A percentile compares a stretch with the other conserved stretches of the same genome.
These are phyloP conservation scores for Inosperma sp. DNA, from an alignment of 768 basidiomycete species.

Conservation along the genomic window DNA sequence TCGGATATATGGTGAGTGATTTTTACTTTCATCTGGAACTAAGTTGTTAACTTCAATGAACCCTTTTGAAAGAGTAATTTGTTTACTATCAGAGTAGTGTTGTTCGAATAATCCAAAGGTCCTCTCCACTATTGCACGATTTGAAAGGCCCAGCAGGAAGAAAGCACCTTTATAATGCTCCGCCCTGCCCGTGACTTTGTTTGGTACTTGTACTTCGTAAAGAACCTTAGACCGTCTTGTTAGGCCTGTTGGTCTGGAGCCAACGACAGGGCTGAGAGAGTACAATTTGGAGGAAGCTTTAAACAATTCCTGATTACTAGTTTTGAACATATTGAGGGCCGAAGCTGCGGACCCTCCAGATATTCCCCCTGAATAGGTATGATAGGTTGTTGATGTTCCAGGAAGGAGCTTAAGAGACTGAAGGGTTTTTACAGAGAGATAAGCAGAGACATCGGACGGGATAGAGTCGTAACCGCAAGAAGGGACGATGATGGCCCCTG, in stretches of 20 bases:
- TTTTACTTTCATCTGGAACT: constrained; percentile 12
- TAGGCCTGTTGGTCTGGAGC: constrained; percentile 19
- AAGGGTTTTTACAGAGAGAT: constrained; percentile 66
- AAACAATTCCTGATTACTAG: constrained; percentile 33
- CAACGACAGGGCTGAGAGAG: constrained; percentile 39
- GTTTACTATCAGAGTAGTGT: constrained; percentile 18
- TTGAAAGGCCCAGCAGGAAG: constrained; percentile 36
- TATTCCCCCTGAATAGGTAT: constrained; percentile 41
- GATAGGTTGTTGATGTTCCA: constrained; percentile 56
- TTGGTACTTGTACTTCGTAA: constrained; percentile 38
- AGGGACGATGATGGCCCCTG: constrained; percentile 72
- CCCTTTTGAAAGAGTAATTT: neutral
- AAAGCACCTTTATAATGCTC: constrained; percentile 27
- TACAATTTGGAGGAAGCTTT: constrained; percentile 30
- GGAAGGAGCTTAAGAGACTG: constrained; percentile 39
- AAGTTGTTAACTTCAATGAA: neutral
- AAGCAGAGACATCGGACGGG: constrained; percentile 67
- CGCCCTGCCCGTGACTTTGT: constrained; percentile 8
- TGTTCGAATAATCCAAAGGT: constrained; percentile 40
- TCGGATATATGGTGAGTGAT: constrained; percentile 23
- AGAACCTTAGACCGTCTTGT: constrained; percentile 26
- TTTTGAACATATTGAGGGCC: constrained; percentile 33
- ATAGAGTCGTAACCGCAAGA: constrained; percentile 75
- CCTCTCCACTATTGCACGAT: constrained; percentile 40
- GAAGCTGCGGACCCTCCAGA: constrained; percentile 65